Evolutionary conservation across 495 filamentous ascomycete species (phyloP), one percentile per base, ranked within the genome.

Genomic region (Diplogelasinospora grovesii): DNA sequence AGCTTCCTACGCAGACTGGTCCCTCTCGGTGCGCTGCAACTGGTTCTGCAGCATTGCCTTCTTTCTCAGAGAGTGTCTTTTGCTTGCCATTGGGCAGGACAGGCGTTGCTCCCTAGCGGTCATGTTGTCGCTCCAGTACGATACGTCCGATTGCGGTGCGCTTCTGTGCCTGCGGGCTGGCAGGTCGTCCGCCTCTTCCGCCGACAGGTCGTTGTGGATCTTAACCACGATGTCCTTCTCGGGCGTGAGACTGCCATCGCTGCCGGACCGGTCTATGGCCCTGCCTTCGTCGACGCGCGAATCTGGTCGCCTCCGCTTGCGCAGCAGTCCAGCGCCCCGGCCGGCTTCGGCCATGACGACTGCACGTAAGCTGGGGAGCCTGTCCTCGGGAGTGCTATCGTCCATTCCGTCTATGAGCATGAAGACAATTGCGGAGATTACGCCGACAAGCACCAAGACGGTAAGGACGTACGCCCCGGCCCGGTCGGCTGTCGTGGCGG

Each of bases 401-500:
- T 16, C 32, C 5, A 24, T 38, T 13, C 64, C 60, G 36, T 73
- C 69, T 22, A 48, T 4, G 10, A 67, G 1, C 43, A 73, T 52
- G 45, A 66, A 65, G n/a, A 53, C 25, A 9, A 57, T 37, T 5
- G 57, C 61, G 3, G 32, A 33, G 2, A 73, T 3, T 11, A 66
- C 26, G 2, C 46, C 48, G 5, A 52, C 7, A 5, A 69, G 13
- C 58, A 66, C 39, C 57, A 64, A 25, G 11, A 72, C 57, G 9
- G 81, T 85, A 46, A 81, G 43, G 24, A 86, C 68, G 0, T 63
- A 69, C 2, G 82, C 82, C 6, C 78, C 83, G 9, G 72, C 75
- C 41, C 64, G 70, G 50, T 83, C 80, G 4, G 57, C 70, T 9
- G 57, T 57, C 1, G 67, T 71, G 22, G 81, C 67, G 18, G 60